phyloP scores from a whole-genome alignment of 2,329 filamentous ascomycete species.

The Plectosphaerella sp. region DNA sequence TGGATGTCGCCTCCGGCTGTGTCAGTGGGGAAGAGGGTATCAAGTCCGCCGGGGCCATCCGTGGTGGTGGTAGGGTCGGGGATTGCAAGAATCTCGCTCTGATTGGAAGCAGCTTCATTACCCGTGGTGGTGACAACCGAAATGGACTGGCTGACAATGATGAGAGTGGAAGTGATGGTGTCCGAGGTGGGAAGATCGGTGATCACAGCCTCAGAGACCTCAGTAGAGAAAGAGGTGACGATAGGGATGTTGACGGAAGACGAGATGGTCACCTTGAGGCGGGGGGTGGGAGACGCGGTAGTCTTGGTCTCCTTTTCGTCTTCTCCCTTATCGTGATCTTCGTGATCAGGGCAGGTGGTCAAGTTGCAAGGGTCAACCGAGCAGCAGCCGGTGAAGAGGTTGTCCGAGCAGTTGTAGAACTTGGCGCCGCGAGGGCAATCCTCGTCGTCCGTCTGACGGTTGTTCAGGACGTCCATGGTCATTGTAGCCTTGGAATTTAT shows the following conservation, averaged over 20 bases:
- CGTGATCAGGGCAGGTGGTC: slow-evolving; percentile 21
- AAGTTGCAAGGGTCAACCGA: slow-evolving; percentile 34
- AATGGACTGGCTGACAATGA: too few relatives aligned
- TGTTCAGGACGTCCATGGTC: slow-evolving; percentile 3
- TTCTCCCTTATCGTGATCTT: slow-evolving; percentile 1
- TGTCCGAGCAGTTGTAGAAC: slow-evolving; percentile 33
- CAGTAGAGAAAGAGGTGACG: not conserved
- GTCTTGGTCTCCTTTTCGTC: not conserved
- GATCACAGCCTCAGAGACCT: too few relatives aligned
- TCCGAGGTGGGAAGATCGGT: too few relatives aligned
- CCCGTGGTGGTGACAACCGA: too few relatives aligned
- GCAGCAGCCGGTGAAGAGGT: slow-evolving; percentile 41
- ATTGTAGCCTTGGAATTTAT: not conserved
- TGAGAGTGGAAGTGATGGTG: not conserved
- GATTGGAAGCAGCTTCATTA: too few relatives aligned
- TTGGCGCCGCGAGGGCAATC: slow-evolving; percentile 21
- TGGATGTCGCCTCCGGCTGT: too few relatives aligned
- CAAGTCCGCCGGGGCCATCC: too few relatives aligned
- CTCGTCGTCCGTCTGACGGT: not conserved
- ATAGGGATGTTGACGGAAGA: not conserved
- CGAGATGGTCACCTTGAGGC: not conserved
- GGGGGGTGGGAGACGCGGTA: not conserved
- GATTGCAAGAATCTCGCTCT: too few relatives aligned
- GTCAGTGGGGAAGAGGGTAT: too few relatives aligned
- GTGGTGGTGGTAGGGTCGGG: too few relatives aligned